Conservation (phyloP, 1,284 basidiomycete genomes). For the Moniliella sp. region DNA sequence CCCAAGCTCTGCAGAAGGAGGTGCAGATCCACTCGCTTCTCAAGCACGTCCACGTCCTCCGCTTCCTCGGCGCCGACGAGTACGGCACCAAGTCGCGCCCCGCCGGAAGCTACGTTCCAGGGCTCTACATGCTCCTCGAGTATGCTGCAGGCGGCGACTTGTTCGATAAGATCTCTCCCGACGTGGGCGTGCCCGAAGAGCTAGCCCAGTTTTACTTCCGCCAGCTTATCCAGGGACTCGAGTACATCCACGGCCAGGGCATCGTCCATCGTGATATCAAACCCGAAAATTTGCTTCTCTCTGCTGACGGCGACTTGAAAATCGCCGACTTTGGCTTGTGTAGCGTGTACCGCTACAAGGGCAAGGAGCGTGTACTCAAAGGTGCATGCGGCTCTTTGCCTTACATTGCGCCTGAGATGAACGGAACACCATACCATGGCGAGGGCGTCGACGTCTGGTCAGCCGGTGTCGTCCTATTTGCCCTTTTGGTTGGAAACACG, state of each 20-base stretch:
- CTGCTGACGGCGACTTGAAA: constrained; percentile 42
- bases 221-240: constrained; percentile 59
- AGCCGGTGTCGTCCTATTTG: constrained; percentile 82
- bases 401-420: constrained; percentile 67
- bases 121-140: constrained; percentile 77
- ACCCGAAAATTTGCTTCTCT: constrained; percentile 35
- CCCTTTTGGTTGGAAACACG: constrained; percentile 74
- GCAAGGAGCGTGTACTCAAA: constrained; percentile 41
- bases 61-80: constrained; percentile 49
- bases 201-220: constrained; percentile 75
- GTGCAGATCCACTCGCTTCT: constrained; percentile 69
- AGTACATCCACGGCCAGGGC: constrained; percentile 53
- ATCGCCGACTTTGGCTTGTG: constrained; percentile 88
- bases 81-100: constrained; percentile 7
- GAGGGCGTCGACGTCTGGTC: constrained; percentile 88
- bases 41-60: constrained; percentile 61
- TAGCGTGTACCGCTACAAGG: constrained; percentile 71
- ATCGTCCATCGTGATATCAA: constrained; percentile 37
- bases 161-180: constrained; percentile 83
- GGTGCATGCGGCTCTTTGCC: constrained; percentile 68
- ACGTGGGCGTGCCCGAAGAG: constrained; percentile 66
- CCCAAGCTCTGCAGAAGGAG: constrained; percentile 48
- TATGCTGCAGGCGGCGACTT: constrained; percentile 79
- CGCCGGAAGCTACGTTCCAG: constrained; percentile 23
- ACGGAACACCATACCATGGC: constrained; percentile 49